These are phyloP conservation scores for Debaryomycetaceae sp. DNA, from an alignment of 1,139 yeast species.

Conservation along the genomic window DNA sequence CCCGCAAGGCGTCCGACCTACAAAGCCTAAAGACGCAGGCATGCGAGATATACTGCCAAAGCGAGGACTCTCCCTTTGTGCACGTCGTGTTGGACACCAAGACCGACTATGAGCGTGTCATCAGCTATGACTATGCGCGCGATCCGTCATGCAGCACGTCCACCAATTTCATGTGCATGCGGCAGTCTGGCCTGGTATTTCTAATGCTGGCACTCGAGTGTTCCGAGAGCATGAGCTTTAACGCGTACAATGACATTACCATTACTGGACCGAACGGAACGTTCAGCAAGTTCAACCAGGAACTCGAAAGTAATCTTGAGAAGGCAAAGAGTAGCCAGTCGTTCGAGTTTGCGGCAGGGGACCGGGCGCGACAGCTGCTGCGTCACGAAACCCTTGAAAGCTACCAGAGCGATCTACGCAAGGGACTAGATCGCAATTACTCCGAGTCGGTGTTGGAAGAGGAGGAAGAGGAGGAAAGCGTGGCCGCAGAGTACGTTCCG, in stretches of 20 bases:
- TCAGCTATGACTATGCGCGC: slow-evolving; percentile 75
- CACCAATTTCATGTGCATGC: slow-evolving; percentile 66
- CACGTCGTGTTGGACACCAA: slow-evolving; percentile 65
- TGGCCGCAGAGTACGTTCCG: slow-evolving; percentile 4
- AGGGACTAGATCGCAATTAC: slow-evolving; percentile 5
- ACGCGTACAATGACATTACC: slow-evolving; percentile 60
- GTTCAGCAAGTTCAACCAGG: slow-evolving; percentile 24
- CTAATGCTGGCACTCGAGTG: slow-evolving; percentile 68
- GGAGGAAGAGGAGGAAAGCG: slow-evolving; percentile 21
- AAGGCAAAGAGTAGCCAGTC: background rate
- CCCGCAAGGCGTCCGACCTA: background rate
- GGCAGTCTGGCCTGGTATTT: slow-evolving; percentile 82
- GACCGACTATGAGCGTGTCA: slow-evolving; percentile 71
- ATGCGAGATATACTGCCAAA: slow-evolving; percentile 23
- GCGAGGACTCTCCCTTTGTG: slow-evolving; percentile 55
- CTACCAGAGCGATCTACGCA: slow-evolving; percentile 1
- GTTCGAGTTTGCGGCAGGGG: background rate
- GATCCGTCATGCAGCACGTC: slow-evolving; percentile 34
- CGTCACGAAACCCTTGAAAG: too few relatives aligned
- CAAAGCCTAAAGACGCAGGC: slow-evolving; percentile 25
- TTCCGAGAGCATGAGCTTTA: slow-evolving; percentile 53
- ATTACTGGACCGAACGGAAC: slow-evolving; percentile 57
- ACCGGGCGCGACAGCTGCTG: too few relatives aligned
- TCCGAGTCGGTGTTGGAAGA: slow-evolving; percentile 23
- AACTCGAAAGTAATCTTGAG: slow-evolving; percentile 1